Evolutionary conservation across 75 land plant genomes (phyloP).

Genomic region (Pinus taeda): DNA sequence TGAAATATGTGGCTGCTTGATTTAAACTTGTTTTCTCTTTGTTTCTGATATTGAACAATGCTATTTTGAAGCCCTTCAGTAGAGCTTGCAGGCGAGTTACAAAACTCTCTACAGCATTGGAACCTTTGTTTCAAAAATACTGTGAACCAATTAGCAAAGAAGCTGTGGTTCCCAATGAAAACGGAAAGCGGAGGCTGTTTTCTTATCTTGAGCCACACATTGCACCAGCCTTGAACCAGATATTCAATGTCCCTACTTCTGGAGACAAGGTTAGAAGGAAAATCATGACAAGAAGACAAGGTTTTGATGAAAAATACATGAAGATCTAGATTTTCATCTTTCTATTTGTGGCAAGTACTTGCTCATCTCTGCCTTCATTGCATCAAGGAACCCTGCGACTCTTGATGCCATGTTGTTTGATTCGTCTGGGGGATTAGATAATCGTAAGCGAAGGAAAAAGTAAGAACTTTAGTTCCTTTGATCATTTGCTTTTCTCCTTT

Average conservation of each 20-base stretch:
- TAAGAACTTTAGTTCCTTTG: conserved; percentile 21
- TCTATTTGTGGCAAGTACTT: conserved; percentile 89
- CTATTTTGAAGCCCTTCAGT: conserved; percentile 77
- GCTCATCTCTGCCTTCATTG: conserved; percentile 88
- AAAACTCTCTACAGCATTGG: conserved; percentile 66
- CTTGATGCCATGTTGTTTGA: conserved; percentile 95
- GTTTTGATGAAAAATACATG: conserved; percentile 16
- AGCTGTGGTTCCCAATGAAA: conserved; percentile 51
- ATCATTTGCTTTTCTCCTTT: background rate
- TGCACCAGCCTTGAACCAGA: conserved; percentile 54
- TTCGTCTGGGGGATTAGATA: conserved; percentile 57
- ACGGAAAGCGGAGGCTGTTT: conserved; percentile 74
- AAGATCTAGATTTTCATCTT: conserved; percentile 72
- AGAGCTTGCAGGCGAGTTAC: conserved; percentile 75
- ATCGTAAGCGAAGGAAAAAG: conserved; percentile 69
- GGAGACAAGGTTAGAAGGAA: conserved; percentile 20
- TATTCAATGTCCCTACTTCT: conserved; percentile 33
- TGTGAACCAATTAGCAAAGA: conserved; percentile 64
- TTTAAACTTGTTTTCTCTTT: background rate
- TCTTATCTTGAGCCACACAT: conserved; percentile 73
- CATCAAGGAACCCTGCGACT: conserved; percentile 95
- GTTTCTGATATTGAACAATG: conserved; percentile 34
- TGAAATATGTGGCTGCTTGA: background rate
- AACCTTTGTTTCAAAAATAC: conserved; percentile 66
- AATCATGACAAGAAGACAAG: conserved; percentile 18